Conservation (phyloP, 1,284 basidiomycete species). For the Dichomitus squalens region DNA sequence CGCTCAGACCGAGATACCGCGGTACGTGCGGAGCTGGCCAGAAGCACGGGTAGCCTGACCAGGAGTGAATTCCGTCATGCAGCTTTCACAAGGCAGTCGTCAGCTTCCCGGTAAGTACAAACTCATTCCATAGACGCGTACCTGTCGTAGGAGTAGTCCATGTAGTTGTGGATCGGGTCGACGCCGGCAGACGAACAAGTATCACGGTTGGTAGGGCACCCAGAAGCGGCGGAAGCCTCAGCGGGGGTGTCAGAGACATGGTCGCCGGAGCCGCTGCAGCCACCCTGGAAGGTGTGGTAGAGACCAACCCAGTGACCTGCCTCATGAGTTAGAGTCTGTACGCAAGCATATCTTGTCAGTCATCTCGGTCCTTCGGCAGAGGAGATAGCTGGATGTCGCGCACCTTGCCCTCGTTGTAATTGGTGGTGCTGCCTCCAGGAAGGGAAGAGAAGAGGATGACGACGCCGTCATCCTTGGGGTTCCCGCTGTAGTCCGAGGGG, state of each 20-base stretch:
- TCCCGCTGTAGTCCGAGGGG: slow-evolving; percentile 42
- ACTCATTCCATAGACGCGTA: neutral
- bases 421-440: slow-evolving; percentile 46
- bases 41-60: slow-evolving; percentile 45
- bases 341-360: neutral
- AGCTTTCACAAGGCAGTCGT: slow-evolving; percentile 25
- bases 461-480: slow-evolving; percentile 49
- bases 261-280: slow-evolving; percentile 52
- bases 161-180: slow-evolving; percentile 43
- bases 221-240: slow-evolving; percentile 44
- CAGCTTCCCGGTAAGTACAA: neutral
- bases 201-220: slow-evolving; percentile 48
- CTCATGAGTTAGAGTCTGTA: slow-evolving; percentile 55
- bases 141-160: slow-evolving; percentile 29
- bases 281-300: slow-evolving; percentile 63
- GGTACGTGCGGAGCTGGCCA: slow-evolving; percentile 49
- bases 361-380: neutral
- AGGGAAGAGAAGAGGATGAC: slow-evolving; percentile 52
- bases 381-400: neutral
- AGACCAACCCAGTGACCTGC: slow-evolving; percentile 60
- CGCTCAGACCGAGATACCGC: slow-evolving; percentile 37
- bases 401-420: slow-evolving; percentile 45
- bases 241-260: slow-evolving; percentile 53
- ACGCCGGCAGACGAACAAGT: slow-evolving; percentile 45
- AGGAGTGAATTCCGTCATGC: slow-evolving; percentile 51